These are phyloP conservation scores for Eragrostis tef DNA, from an alignment of 202 grass and related monocot genomes.

Conservation along the genomic window DNA sequence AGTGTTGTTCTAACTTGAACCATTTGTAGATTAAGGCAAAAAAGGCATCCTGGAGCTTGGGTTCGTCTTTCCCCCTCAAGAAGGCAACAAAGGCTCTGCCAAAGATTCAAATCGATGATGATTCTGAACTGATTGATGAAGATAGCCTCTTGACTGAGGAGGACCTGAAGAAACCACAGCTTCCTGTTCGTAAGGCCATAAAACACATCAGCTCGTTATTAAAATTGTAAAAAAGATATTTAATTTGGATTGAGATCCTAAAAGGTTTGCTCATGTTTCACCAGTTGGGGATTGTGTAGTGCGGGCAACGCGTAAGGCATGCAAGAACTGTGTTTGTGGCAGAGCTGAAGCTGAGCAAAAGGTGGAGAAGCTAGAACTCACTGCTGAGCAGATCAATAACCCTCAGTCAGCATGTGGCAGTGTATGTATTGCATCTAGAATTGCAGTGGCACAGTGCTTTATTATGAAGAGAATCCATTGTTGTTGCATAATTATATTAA, in stretches of 20 bases:
- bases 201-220: background rate
- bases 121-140: slow-evolving; percentile 86
- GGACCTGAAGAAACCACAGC: slow-evolving; percentile 88
- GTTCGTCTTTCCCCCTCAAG: slow-evolving; percentile 88
- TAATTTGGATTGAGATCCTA: background rate
- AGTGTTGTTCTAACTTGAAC: slow-evolving; percentile 7
- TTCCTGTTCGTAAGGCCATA: slow-evolving; percentile 66
- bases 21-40: slow-evolving; percentile 76
- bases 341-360: slow-evolving; percentile 78
- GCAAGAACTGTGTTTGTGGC: slow-evolving; percentile 87
- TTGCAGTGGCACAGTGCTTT: background rate
- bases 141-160: slow-evolving; percentile 90
- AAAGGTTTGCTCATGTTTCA: slow-evolving; percentile 24
- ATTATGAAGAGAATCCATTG: background rate
- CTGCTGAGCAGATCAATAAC: slow-evolving; percentile 75
- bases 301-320: slow-evolving; percentile 78
- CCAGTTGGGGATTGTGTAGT: slow-evolving; percentile 86
- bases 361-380: slow-evolving; percentile 77
- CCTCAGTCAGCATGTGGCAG: slow-evolving; percentile 87
- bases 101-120: slow-evolving; percentile 81
- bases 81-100: slow-evolving; percentile 65
- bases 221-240: background rate
- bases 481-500: background rate
- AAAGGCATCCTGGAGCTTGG: slow-evolving; percentile 81
- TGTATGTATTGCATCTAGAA: slow-evolving; percentile 46